Evolutionary conservation across 768 basidiomycete genomes (phyloP).

Genomic region (Rhodosporidiobolus odoratus): DNA sequence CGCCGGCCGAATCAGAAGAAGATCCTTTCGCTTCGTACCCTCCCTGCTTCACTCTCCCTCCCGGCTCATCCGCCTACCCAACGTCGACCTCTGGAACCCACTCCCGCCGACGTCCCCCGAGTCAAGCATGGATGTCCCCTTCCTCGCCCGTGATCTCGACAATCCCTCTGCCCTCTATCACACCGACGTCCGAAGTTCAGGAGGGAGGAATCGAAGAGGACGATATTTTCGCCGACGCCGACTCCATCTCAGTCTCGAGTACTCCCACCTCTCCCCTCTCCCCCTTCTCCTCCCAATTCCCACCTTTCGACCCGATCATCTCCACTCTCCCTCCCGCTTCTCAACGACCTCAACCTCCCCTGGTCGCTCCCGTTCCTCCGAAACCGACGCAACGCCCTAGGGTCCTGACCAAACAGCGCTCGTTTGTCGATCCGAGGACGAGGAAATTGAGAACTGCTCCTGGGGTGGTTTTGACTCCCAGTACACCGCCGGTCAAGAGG

Average conservation of each 20-base stretch:
- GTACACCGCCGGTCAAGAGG: conserved; percentile 3
- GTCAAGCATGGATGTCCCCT: no score
- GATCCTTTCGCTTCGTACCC: no score
- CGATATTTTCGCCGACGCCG: neutral
- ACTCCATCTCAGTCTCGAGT: neutral
- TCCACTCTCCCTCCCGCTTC: neutral
- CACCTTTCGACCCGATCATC: neutral
- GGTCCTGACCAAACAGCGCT: conserved; percentile 8
- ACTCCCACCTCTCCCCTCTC: neutral
- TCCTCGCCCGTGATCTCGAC: neutral
- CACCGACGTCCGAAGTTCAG: no score
- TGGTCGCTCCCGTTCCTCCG: no score
- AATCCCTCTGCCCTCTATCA: no score
- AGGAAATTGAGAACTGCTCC: neutral
- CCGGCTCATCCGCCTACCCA: no score
- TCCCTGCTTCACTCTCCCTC: no score
- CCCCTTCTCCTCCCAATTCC: neutral
- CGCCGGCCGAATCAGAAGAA: no score
- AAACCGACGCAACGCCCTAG: neutral
- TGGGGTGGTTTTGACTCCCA: conserved; percentile 4
- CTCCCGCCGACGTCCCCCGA: no score
- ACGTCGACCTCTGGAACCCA: no score
- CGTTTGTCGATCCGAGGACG: conserved; percentile 12
- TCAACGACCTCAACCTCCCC: neutral
- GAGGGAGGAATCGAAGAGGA: no score